Conservation (phyloP, 129 eudicot species). For the Arctium lappa region DNA sequence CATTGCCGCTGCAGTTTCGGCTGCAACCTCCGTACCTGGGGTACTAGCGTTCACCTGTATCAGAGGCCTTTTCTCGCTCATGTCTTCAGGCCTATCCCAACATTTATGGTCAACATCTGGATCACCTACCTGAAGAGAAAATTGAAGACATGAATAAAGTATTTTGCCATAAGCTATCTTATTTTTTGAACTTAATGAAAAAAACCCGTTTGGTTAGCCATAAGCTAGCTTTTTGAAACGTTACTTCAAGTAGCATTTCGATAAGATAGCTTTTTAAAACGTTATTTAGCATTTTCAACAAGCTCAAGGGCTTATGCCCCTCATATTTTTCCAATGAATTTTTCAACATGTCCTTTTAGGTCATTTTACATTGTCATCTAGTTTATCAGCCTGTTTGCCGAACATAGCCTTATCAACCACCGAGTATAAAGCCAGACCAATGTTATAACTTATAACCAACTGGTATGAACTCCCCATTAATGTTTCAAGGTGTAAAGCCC, state of each 20-base stretch:
- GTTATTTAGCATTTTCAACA: not conserved
- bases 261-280: too few species aligned
- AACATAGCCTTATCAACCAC: not conserved
- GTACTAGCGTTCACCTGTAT: conserved; percentile 59
- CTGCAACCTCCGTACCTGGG: conserved; percentile 96
- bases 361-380: not conserved
- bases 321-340: not conserved
- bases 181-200: not conserved
- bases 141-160: not conserved
- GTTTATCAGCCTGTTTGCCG: not conserved
- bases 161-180: not conserved
- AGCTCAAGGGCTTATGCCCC: not conserved
- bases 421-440: not conserved
- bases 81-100: conserved; percentile 91
- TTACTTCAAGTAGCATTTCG: not conserved
- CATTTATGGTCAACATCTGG: conserved; percentile 81
- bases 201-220: not conserved
- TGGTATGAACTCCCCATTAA: not conserved
- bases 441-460: not conserved
- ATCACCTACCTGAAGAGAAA: conserved; percentile 66
- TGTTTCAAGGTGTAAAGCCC: too few species aligned
- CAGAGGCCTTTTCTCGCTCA: conserved; percentile 74
- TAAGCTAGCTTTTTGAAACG: not conserved
- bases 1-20: conserved; percentile 95
- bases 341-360: not conserved